Base-by-base conservation (phyloP, 495 filamentous ascomycete genomes). In the Thermothielavioides terrestris region DNA sequence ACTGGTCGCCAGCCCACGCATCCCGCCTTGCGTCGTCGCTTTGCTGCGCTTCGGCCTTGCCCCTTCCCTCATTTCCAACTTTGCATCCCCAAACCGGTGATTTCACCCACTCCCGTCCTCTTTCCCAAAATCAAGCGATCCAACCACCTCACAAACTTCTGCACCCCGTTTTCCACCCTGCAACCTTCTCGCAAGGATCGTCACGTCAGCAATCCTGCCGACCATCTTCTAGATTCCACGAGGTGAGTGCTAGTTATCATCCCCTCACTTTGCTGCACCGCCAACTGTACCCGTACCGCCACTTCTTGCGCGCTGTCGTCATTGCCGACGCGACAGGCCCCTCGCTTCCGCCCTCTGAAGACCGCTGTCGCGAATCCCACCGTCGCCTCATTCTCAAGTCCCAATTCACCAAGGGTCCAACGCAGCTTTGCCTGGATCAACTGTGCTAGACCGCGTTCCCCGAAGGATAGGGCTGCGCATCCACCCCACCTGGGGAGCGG, bases 51-150 rank as follows among this genome's bases (percentile, higher is more conserved):
- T 57, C 54, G 42, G 55, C 59, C 59, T 59, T 64, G 63, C 61
- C 63, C 59, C 59, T 59, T 64, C 57, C 61, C 62, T 62, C 64
- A 65, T 65, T 66, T 66, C 61, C 64, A 64, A 64, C 64, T 66
- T 58, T 58, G 55, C 64, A 56, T 51, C 63, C n/a, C 57, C 62
- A 63, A 65, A 64, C 59, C 50, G 47, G 46, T 53, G 42, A 50
- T 49, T 53, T 53, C 45, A 42, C 51, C 46, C 52, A 36, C 49
- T 60, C 42, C 56, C 41, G 53, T 48, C 42, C 47, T 50, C 58
- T 51, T 53, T 56, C 49, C 60, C 50, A 63, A 57, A 60, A 59
- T 52, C 62, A 41, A 58, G 39, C 53, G 40, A 55, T 52, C 50
- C 32, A 50, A 44, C 35, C 37, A 52, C 49, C 42, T 40, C 50